Conservation (phyloP, 164 flowering plant species). For the Taxillus chinensis region DNA sequence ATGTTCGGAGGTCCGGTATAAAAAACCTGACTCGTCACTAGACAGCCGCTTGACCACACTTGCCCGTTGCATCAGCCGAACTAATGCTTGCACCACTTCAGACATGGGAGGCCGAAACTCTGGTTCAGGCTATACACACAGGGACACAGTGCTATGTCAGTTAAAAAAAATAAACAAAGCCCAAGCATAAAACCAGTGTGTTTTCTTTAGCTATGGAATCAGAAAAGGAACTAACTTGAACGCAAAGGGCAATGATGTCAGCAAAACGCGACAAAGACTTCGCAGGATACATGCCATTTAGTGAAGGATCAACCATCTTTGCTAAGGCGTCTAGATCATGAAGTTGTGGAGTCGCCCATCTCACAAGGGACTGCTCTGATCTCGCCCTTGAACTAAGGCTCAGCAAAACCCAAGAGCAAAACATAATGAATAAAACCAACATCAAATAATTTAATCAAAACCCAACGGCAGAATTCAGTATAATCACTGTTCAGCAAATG, state of each 20-base stretch:
- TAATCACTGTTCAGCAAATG: neutral
- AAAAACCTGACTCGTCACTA: neutral
- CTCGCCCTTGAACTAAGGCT: slow-evolving; percentile 67
- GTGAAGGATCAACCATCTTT: slow-evolving; percentile 88
- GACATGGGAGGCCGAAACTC: neutral
- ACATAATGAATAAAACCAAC: slow-evolving; percentile 1
- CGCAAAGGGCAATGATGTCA: slow-evolving; percentile 86
- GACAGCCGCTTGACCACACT: neutral
- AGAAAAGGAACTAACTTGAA: slow-evolving; percentile 52
- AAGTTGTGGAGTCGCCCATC: slow-evolving; percentile 98
- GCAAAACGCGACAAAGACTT: slow-evolving; percentile 96
- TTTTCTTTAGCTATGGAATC: neutral
- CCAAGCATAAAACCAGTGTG: too few relatives aligned
- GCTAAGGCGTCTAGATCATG: slow-evolving; percentile 95
- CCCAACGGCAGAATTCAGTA: neutral
- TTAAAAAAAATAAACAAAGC: too few relatives aligned
- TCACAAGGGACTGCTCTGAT: slow-evolving; percentile 87
- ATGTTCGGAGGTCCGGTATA: neutral
- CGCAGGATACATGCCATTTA: slow-evolving; percentile 93
- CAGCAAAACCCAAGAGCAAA: slow-evolving; percentile 1
- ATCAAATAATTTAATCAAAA: slow-evolving; percentile 3
- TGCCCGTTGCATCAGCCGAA: neutral
- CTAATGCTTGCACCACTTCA: neutral
- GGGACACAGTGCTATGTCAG: neutral
- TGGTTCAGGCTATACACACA: neutral